Conservation (phyloP, 2,329 filamentous ascomycete species). For the Cladosporium sp. region DNA sequence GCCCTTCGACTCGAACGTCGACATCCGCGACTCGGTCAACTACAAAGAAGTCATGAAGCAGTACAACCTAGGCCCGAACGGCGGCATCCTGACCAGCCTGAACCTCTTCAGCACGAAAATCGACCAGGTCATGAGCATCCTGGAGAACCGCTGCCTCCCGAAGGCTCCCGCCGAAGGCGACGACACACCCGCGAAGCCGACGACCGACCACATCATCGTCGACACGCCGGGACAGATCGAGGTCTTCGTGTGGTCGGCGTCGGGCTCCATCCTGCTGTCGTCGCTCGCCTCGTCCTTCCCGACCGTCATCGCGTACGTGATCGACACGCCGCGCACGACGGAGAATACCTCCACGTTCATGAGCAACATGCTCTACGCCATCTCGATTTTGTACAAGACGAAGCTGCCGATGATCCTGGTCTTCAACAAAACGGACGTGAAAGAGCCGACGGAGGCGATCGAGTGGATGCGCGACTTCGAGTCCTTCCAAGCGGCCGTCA, state of each 20-base stretch:
- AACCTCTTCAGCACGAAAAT: conserved; percentile 98
- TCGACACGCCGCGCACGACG: conserved; percentile 92
- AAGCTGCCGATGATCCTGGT: conserved; percentile 97
- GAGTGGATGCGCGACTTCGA: conserved; percentile 99
- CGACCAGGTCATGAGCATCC: conserved; percentile 80
- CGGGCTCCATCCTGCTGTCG: conserved; percentile 86
- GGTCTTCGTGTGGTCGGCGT: conserved; percentile 97
- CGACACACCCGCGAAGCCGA: conserved; percentile 42
- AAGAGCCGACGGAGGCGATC: conserved; percentile 81
- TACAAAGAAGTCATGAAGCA: conserved; percentile 99
- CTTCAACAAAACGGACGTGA: conserved; percentile 98
- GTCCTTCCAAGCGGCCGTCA: conserved; percentile 80
- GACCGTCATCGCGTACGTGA: conserved; percentile 93
- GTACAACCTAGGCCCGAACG: conserved; percentile 95
- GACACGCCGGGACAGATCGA: conserved; percentile 98
- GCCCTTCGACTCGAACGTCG: conserved; percentile 95
- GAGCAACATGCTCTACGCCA: conserved; percentile 99
- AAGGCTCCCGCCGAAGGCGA: neutral
- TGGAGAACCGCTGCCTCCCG: conserved; percentile 68
- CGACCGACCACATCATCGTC: conserved; percentile 73
- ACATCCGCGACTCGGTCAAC: conserved; percentile 97
- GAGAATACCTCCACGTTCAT: conserved; percentile 95
- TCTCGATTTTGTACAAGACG: conserved; percentile 97
- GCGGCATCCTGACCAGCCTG: conserved; percentile 88
- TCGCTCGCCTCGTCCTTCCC: conserved; percentile 90